Percentiles rank a stretch among this genome's conserved stretches.
Evolutionary conservation across 257 asterid species (phyloP).

Genomic region (Catharanthus roseus): DNA sequence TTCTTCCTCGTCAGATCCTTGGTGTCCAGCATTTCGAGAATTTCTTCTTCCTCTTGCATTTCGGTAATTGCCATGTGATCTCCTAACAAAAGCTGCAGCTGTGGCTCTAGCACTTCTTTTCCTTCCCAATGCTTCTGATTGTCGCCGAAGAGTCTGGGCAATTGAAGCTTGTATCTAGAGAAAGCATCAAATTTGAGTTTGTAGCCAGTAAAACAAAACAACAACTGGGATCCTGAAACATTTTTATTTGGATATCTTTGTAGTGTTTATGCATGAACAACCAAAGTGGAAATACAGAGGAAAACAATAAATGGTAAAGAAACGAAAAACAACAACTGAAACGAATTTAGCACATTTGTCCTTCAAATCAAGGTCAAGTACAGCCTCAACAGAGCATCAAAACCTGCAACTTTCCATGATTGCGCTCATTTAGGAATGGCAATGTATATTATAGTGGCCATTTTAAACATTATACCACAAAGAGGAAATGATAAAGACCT

Average conservation of each 20-base stretch:
- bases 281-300: not conserved
- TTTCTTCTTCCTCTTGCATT: slow-evolving; percentile 64
- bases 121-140: slow-evolving; percentile 90
- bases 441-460: not conserved
- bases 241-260: not conserved
- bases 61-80: slow-evolving; percentile 56
- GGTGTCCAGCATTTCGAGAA: slow-evolving; percentile 50
- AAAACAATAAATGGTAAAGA: not conserved
- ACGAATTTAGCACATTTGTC: slow-evolving; percentile 6
- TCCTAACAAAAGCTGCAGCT: slow-evolving; percentile 51
- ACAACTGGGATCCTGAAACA: not conserved
- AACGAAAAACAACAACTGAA: not conserved
- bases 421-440: not conserved
- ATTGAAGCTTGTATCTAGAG: slow-evolving; percentile 84
- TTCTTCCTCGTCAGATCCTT: slow-evolving; percentile 82
- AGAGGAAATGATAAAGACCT: not conserved
- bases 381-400: not conserved
- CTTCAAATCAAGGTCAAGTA: slow-evolving; percentile 4
- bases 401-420: not conserved
- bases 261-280: not conserved
- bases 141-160: slow-evolving; percentile 83
- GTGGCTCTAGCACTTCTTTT: slow-evolving; percentile 62
- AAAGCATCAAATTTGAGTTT: slow-evolving; percentile 10
- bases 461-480: not conserved
- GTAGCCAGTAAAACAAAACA: slow-evolving; percentile 6